Evolutionary conservation across 2,329 filamentous ascomycete genomes (phyloP).

Genomic region (Neocucurbitaria cava): DNA sequence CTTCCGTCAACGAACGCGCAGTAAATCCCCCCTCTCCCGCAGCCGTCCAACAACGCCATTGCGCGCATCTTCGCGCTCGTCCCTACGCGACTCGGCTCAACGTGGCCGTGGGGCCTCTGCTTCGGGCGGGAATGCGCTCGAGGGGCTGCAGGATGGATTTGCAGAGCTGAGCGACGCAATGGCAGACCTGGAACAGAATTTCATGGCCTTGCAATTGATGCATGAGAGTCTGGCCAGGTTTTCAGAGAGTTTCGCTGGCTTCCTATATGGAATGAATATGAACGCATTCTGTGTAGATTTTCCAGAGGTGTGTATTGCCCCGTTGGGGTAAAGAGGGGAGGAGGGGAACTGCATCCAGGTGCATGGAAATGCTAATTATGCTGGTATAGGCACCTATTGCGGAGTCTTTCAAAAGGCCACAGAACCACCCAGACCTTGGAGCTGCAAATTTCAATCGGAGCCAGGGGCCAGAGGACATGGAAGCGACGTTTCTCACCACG

Average conservation of each 20-base stretch:
- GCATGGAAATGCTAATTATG: no score
- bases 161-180: conserved; percentile 92
- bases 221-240: conserved; percentile 93
- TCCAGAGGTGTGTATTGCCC: conserved; percentile 70
- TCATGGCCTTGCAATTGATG: conserved; percentile 97
- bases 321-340: not conserved
- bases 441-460: conserved; percentile 29
- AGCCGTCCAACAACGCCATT: conserved; percentile 91
- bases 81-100: conserved; percentile 68
- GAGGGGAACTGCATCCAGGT: not conserved
- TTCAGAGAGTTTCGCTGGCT: conserved; percentile 93
- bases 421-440: conserved; percentile 35
- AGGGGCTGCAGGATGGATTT: conserved; percentile 86
- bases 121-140: conserved; percentile 71
- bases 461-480: conserved; percentile 57
- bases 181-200: conserved; percentile 94
- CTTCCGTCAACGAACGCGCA: conserved; percentile 59
- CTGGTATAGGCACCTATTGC: conserved; percentile 72
- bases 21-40: conserved; percentile 63
- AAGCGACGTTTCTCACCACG: conserved; percentile 92
- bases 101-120: conserved; percentile 55
- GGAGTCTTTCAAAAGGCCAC: conserved; percentile 73
- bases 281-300: conserved; percentile 99
- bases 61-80: conserved; percentile 86
- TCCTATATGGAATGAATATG: conserved; percentile 97